Conservation (phyloP, 164 flowering plant species). For the Akebia trifoliata region DNA sequence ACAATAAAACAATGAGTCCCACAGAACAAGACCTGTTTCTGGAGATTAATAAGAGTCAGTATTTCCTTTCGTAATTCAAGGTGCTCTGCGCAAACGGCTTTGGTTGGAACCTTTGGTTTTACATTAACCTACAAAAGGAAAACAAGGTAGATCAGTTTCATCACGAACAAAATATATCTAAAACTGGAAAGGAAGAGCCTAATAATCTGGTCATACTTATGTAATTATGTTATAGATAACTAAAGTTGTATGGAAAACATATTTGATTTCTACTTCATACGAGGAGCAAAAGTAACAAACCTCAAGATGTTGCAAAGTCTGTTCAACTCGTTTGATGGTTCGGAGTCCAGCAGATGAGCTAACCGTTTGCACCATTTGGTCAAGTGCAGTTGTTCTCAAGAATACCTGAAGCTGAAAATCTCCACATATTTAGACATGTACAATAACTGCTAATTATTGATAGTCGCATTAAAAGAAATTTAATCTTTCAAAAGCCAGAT, state of each 20-base stretch:
- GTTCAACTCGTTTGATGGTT: slow-evolving; percentile 86
- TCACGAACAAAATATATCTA: neutral
- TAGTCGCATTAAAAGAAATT: neutral
- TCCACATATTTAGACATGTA: slow-evolving; percentile 4
- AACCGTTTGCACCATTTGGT: slow-evolving; percentile 95
- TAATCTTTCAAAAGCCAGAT: neutral
- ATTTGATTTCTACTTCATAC: too few species aligned
- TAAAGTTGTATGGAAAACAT: too few species aligned
- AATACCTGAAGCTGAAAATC: slow-evolving; percentile 73
- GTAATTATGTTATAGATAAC: too few species aligned
- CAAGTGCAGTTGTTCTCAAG: slow-evolving; percentile 76
- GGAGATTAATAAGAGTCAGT: slow-evolving; percentile 79
- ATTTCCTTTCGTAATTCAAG: slow-evolving; percentile 92
- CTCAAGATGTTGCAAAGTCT: slow-evolving; percentile 88
- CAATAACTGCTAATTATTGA: neutral
- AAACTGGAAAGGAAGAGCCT: neutral
- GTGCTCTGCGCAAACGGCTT: slow-evolving; percentile 89
- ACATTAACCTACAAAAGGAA: slow-evolving; percentile 57
- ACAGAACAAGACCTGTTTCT: slow-evolving; percentile 65
- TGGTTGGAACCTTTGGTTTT: slow-evolving; percentile 91
- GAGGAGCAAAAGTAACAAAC: slow-evolving; percentile 35
- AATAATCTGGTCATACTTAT: neutral
- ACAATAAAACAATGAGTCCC: neutral
- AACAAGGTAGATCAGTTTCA: neutral
- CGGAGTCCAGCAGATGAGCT: slow-evolving; percentile 85